Base-by-base conservation (phyloP, 2,329 filamentous ascomycete species). In the Thyridium curvatum region DNA sequence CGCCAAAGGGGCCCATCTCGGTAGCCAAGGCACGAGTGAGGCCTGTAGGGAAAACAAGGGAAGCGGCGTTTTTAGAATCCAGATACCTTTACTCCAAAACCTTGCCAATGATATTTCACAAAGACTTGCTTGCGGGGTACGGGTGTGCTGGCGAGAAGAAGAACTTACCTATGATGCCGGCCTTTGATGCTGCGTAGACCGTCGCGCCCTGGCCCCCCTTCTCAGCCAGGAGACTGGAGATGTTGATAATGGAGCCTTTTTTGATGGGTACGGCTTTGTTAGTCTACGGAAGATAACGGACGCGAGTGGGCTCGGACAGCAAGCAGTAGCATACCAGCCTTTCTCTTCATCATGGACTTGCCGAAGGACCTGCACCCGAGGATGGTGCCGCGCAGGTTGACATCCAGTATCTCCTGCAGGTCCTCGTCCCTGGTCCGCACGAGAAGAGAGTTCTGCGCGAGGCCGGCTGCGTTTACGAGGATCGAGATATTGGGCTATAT, bases 401-500 rank as follows among this genome's bases (percentile, higher is more conserved):
- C 85, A 37, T 75, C 65, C 5, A 94, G 52, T 7, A 88, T 67
- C 2, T 65, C 49, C 2, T 76, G 64, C 16, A 88, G 66, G 3
- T 72, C 65, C 0, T 62, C 55, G 1, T 71, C 54, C 0, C 60
- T 51, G 1, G 75, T 78, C 9, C 69, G 65, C 33, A 77, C 63
- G n/a, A 93, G 69, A 1, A 87, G 65, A 0, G 71, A 74, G 12
- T 71, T 72, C 48, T 88, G 79, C 1, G 82, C 71, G 16, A 89
- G 68, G 9, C 88, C 89, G 0, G 88, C 88, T 18, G 85, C 84
- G 54, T 94, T 94, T 46, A 94, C 72, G 2, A 94, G 72, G 21
- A 91, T 66, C 51, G 77, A 69, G 8, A 54, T 43, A 12, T 42
- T 21, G 18, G 34, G 41, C 47, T 50, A 30, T 14, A 7, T 28